A percentile compares a stretch with the other conserved stretches of the same genome.
These are phyloP conservation scores for Arthrobotrys pseudoclavata DNA, from an alignment of 2,329 filamentous ascomycete species.

Conservation along the genomic window DNA sequence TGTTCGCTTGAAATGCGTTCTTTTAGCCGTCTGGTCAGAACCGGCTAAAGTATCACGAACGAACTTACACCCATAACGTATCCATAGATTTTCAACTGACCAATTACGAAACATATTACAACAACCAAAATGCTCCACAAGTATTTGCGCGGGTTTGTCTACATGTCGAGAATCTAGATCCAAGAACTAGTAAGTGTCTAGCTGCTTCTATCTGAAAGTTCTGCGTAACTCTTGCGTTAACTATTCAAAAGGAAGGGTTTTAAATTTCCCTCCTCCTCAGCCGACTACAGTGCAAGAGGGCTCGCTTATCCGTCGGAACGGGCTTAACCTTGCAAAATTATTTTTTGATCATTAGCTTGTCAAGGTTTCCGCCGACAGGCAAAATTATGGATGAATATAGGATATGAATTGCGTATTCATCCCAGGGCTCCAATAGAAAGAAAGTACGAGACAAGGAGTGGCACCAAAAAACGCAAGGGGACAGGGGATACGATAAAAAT, in stretches of 20 bases:
- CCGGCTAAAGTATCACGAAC: conserved; percentile 1
- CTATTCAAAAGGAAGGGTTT: background rate
- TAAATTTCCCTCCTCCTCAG: background rate
- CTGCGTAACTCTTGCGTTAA: conserved; percentile 4
- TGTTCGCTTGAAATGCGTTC: background rate
- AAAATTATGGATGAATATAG: conserved; percentile 31
- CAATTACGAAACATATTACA: background rate
- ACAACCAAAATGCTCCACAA: background rate
- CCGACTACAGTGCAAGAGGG: background rate
- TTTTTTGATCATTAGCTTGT: background rate
- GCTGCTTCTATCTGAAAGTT: background rate
- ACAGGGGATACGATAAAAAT: conserved; percentile 30
- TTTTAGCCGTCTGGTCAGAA: background rate
- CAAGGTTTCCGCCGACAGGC: background rate
- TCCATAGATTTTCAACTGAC: background rate
- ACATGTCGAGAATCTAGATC: conserved; percentile 16
- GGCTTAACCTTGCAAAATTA: background rate
- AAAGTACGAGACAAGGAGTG: conserved; percentile 13
- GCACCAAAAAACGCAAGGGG: conserved; percentile 5
- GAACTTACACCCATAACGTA: background rate
- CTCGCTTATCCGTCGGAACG: conserved; percentile 14
- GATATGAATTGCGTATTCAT: conserved; percentile 34
- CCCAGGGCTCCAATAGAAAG: conserved; percentile 25
- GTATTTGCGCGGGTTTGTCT: background rate
- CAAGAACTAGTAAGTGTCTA: background rate